A percentile compares a stretch with the other conserved stretches of the same genome.
These are phyloP conservation scores for Eucalyptus melliodora DNA, from an alignment of 345 rosid species.

Conservation along the genomic window DNA sequence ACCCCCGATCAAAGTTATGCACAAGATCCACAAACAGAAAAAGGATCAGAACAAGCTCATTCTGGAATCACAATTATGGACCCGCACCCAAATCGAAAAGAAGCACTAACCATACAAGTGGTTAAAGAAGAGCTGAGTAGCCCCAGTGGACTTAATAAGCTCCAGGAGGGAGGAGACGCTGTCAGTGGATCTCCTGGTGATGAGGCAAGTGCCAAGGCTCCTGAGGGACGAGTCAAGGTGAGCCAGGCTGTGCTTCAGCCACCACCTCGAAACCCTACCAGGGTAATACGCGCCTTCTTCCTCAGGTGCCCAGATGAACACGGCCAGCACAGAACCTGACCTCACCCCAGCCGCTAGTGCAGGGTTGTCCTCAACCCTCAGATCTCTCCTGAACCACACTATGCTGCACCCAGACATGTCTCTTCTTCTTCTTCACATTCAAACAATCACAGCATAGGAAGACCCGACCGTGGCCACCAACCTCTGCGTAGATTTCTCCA, in stretches of 20 bases:
- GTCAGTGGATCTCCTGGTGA: constrained; percentile 83
- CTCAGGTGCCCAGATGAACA: constrained; percentile 91
- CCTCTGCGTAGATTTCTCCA: background rate
- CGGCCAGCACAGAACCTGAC: constrained; percentile 70
- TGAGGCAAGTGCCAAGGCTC: constrained; percentile 73
- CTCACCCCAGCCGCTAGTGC: constrained; percentile 91
- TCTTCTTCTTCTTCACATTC: background rate
- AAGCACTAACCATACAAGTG: constrained; percentile 81
- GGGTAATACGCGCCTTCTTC: constrained; percentile 87
- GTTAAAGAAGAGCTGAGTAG: constrained; percentile 91
- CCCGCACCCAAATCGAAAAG: background rate
- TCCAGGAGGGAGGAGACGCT: constrained; percentile 77
- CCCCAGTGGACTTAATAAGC: constrained; percentile 80
- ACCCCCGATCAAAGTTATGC: background rate
- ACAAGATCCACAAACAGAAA: background rate
- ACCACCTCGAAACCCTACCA: constrained; percentile 98
- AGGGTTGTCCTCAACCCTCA: constrained; percentile 92
- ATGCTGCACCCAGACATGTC: constrained; percentile 78
- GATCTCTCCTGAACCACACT: constrained; percentile 99
- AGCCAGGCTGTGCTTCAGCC: constrained; percentile 93
- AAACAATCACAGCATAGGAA: background rate
- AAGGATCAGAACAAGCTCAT: background rate
- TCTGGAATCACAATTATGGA: background rate
- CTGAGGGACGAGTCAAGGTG: constrained; percentile 84
- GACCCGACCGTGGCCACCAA: constrained; percentile 3